Base-by-base conservation (phyloP, 2,329 filamentous ascomycete genomes). In the Fusarium praegraminearum region DNA sequence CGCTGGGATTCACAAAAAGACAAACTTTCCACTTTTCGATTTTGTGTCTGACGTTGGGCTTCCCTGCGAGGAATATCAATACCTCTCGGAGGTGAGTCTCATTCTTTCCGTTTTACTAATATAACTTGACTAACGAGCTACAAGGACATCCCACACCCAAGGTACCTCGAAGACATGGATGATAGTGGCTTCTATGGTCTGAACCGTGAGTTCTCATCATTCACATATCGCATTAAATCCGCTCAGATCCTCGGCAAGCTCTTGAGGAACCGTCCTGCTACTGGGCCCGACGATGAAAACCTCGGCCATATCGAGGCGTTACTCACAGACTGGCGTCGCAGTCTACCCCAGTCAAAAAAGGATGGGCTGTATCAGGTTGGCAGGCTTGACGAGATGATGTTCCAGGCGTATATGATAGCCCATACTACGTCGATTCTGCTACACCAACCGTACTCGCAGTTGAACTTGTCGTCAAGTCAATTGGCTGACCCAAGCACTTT, bases 301-400 rank as follows among this genome's bases (percentile, higher is more conserved):
- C 74, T 89, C 9, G 78, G 78, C 43, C 81, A 82, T 52, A 82
- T 88, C 57, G 85, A 89, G 73, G 79, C 83, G 1, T 80, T 86
- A 5, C 80, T 89, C 41, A 86, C 85, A 16, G 94, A 93, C 77
- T 97, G 93, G 92, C 87, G 89, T 56, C 86, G 95, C 49, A 91
- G 96, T 73, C 83, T 97, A 1, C 94, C 94, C 0, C 83, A 86
- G 18, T 84, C 84, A 16, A 97, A 97, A 80, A 85, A 85, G 57
- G 87, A 93, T 65, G 84, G 92, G 18, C 82, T 97, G 55, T 87
- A 89, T 62, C 86, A 87, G 66, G 88, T 91, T 71, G 90, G 93
- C 33, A 86, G 89, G 55, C 84, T 94, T 13, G 94, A 98, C 77
- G 93, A 97, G 80, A 91, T 97, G 86, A 90, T 97, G 79, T 97